Evolutionary conservation across 352 stramenopile genomes (phyloP).

Genomic region (Achlya hypogyna): DNA sequence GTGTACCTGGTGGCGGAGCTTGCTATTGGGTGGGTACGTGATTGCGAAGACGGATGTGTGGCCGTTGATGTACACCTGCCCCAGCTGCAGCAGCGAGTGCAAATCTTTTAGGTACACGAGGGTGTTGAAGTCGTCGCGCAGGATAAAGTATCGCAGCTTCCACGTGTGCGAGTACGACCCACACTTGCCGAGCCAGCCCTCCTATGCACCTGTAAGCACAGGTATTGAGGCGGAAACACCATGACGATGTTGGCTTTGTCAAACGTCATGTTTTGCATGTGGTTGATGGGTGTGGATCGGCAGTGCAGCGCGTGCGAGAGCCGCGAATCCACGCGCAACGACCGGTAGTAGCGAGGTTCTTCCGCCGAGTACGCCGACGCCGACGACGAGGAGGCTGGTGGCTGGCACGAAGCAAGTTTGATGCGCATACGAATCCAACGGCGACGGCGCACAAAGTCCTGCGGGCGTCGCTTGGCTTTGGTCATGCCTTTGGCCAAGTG

Average conservation of each 20-base stretch:
- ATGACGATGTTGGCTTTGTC: slow-evolving; percentile 46
- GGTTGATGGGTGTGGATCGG: slow-evolving; percentile 26
- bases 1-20: neutral
- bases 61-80: slow-evolving; percentile 58
- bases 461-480: slow-evolving; percentile 63
- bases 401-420: slow-evolving; percentile 32
- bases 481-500: slow-evolving; percentile 64
- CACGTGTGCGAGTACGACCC: slow-evolving; percentile 65
- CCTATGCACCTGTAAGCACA: slow-evolving; percentile 25
- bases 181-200: slow-evolving; percentile 66
- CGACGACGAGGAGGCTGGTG: neutral
- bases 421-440: slow-evolving; percentile 76
- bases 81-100: slow-evolving; percentile 57
- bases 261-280: slow-evolving; percentile 39
- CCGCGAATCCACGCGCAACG: slow-evolving; percentile 48
- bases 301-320: slow-evolving; percentile 50
- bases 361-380: neutral
- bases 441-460: slow-evolving; percentile 65
- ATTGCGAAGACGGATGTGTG: slow-evolving; percentile 45
- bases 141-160: slow-evolving; percentile 78
- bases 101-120: slow-evolving; percentile 69
- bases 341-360: slow-evolving; percentile 46
- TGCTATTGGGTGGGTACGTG: neutral
- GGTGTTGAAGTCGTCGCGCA: slow-evolving; percentile 54
- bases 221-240: neutral